A percentile compares a stretch with the other conserved stretches of the same genome.
phyloP scores from a whole-genome alignment of 176 grass and related monocot species.

The Eremochloa ophiuroides region DNA sequence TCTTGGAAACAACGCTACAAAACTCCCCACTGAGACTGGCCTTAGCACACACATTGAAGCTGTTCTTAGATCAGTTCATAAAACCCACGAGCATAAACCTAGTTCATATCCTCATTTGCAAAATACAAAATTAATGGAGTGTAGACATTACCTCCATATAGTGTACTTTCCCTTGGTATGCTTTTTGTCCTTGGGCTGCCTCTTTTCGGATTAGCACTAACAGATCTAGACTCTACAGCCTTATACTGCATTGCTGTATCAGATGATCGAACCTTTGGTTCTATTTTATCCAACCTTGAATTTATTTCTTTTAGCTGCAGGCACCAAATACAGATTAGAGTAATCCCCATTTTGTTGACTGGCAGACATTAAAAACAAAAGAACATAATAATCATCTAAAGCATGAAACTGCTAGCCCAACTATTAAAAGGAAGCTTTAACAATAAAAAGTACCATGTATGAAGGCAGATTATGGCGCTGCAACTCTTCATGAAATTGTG shows the following conservation, averaged over 20 bases:
- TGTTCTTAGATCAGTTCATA: background rate
- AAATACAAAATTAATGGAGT: background rate
- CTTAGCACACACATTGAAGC: too few relatives aligned
- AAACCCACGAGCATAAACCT: background rate
- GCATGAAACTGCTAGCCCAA: slow-evolving; percentile 3
- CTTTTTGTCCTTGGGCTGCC: slow-evolving; percentile 70
- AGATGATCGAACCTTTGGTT: slow-evolving; percentile 69
- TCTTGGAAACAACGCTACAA: too few relatives aligned
- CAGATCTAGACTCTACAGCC: slow-evolving; percentile 56
- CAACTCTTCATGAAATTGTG: slow-evolving; percentile 96
- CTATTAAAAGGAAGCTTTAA: background rate
- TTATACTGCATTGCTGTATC: slow-evolving; percentile 46
- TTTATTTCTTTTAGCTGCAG: slow-evolving; percentile 95
- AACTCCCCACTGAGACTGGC: too few relatives aligned
- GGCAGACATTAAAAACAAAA: slow-evolving; percentile 5
- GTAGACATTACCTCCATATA: slow-evolving; percentile 64
- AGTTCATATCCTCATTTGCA: background rate
- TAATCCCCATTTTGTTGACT: background rate
- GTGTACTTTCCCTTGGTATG: slow-evolving; percentile 57
- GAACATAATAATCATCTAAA: slow-evolving; percentile 2
- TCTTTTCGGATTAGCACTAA: slow-evolving; percentile 73
- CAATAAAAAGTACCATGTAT: slow-evolving; percentile 56
- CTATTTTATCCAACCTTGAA: slow-evolving; percentile 74
- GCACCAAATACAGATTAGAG: slow-evolving; percentile 26
- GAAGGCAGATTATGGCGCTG: slow-evolving; percentile 85